phyloP scores from a whole-genome alignment of 345 rosid genomes.

The Gossypium ekmanianum region DNA sequence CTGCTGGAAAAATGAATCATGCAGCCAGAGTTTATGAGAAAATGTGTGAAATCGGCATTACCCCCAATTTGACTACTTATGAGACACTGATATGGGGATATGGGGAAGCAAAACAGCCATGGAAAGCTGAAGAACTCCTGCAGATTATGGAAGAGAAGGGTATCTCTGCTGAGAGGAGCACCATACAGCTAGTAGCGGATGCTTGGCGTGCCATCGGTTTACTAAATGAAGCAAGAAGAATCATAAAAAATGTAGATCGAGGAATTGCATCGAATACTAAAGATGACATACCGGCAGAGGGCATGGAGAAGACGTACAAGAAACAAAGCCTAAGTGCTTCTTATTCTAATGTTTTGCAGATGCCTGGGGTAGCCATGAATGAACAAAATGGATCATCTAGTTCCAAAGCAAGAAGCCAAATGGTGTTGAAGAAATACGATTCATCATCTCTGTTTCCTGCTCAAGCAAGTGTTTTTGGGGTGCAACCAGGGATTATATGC shows the following conservation, averaged over 20 bases:
- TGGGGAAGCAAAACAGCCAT: slow-evolving; percentile 79
- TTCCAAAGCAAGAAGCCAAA: slow-evolving; percentile 30
- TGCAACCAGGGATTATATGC: slow-evolving; percentile 33
- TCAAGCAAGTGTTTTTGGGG: slow-evolving; percentile 20
- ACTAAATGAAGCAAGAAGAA: slow-evolving; percentile 47
- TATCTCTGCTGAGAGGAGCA: slow-evolving; percentile 49
- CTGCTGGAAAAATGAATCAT: slow-evolving; percentile 63
- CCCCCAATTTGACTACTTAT: slow-evolving; percentile 70
- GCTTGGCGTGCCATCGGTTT: slow-evolving; percentile 79
- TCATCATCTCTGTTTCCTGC: slow-evolving; percentile 25
- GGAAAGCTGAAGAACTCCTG: slow-evolving; percentile 76
- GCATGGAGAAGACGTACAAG: slow-evolving; percentile 25
- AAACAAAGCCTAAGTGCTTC: slow-evolving; percentile 33
- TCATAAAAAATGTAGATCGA: slow-evolving; percentile 24
- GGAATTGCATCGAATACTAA: slow-evolving; percentile 25
- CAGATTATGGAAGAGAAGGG: slow-evolving; percentile 60
- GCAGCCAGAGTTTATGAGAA: slow-evolving; percentile 53
- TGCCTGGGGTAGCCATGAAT: slow-evolving; percentile 26
- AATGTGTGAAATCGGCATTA: slow-evolving; percentile 52
- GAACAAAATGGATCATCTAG: slow-evolving; percentile 29
- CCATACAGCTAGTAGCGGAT: slow-evolving; percentile 67
- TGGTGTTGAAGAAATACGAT: slow-evolving; percentile 19
- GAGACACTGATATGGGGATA: slow-evolving; percentile 91
- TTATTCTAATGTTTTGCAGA: slow-evolving; percentile 23
- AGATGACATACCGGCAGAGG: slow-evolving; percentile 26